These are phyloP conservation scores for Aspergillus asperescens DNA, from an alignment of 495 filamentous ascomycete genomes.

Conservation along the genomic window DNA sequence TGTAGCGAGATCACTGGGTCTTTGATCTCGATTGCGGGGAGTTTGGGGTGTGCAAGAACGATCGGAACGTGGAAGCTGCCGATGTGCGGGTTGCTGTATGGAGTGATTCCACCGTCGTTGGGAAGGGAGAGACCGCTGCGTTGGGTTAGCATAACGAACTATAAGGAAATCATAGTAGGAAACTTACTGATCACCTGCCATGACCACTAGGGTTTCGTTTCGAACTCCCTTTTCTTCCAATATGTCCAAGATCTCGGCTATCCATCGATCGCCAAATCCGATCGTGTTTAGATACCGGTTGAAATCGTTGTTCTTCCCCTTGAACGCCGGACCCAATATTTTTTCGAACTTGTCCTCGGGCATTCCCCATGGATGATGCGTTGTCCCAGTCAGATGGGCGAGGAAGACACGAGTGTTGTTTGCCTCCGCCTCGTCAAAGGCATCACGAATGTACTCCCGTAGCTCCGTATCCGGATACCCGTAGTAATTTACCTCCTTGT, in stretches of 20 bases:
- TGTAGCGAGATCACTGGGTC: slow-evolving; percentile 41
- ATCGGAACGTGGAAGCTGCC: slow-evolving; percentile 48
- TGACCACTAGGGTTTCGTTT: slow-evolving; percentile 45
- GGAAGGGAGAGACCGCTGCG: slow-evolving; percentile 38
- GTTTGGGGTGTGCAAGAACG: slow-evolving; percentile 43
- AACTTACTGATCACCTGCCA: slow-evolving; percentile 43
- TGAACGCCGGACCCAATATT: slow-evolving; percentile 19
- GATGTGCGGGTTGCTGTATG: slow-evolving; percentile 48
- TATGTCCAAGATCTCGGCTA: slow-evolving; percentile 40
- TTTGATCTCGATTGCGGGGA: slow-evolving; percentile 40
- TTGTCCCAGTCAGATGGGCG: slow-evolving; percentile 46
- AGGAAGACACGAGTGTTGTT: slow-evolving; percentile 43
- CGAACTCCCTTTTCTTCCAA: slow-evolving; percentile 45
- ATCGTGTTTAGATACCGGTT: slow-evolving; percentile 42
- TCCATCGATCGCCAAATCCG: slow-evolving; percentile 41
- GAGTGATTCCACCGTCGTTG: slow-evolving; percentile 40
- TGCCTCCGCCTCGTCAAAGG: slow-evolving; percentile 40
- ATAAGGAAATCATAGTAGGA: not conserved
- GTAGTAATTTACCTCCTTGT: slow-evolving; percentile 45
- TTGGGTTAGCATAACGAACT: not conserved
- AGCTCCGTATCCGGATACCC: slow-evolving; percentile 44
- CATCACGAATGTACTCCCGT: slow-evolving; percentile 42
- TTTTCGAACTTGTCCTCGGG: slow-evolving; percentile 34
- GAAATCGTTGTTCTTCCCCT: slow-evolving; percentile 26
- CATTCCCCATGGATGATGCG: slow-evolving; percentile 44